Evolutionary conservation across 1,139 yeast species (phyloP).

Genomic region (Nakaseomyces glabratus): DNA sequence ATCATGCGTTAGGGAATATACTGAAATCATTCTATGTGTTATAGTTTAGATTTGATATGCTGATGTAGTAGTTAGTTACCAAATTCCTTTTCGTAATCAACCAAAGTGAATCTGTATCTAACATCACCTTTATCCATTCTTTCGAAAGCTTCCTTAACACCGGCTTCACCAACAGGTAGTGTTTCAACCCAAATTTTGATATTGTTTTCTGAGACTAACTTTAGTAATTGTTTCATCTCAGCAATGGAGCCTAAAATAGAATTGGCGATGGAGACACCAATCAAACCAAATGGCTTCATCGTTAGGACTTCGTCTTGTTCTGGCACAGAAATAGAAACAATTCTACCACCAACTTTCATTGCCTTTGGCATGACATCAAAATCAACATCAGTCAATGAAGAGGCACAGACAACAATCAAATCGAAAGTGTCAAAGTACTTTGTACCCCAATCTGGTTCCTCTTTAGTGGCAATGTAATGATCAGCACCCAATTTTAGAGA

Average conservation of each 20-base stretch:
- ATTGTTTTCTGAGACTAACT: slow-evolving; percentile 44
- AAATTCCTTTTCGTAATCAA: slow-evolving; percentile 33
- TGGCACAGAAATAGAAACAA: slow-evolving; percentile 50
- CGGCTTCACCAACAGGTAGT: slow-evolving; percentile 44
- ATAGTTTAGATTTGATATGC: too few species aligned
- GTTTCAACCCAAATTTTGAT: slow-evolving; percentile 55
- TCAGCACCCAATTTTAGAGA: slow-evolving; percentile 47
- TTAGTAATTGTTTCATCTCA: slow-evolving; percentile 48
- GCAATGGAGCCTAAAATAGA: slow-evolving; percentile 46
- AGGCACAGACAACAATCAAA: slow-evolving; percentile 44
- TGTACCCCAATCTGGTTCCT: slow-evolving; percentile 36
- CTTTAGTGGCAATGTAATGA: slow-evolving; percentile 42
- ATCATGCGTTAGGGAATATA: too few species aligned
- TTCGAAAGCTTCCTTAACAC: slow-evolving; percentile 43
- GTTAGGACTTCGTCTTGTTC: slow-evolving; percentile 36
- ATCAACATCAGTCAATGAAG: slow-evolving; percentile 37
- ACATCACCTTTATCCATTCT: slow-evolving; percentile 48
- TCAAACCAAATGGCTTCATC: slow-evolving; percentile 39
- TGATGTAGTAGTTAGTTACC: slow-evolving; percentile 13
- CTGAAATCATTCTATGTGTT: too few species aligned
- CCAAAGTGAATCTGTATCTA: slow-evolving; percentile 54
- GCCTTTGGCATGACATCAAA: slow-evolving; percentile 32
- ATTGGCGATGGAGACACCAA: slow-evolving; percentile 25
- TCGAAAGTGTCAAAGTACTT: slow-evolving; percentile 35
- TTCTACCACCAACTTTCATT: slow-evolving; percentile 39